Evolutionary conservation across 2,329 filamentous ascomycete genomes (phyloP), one percentile per base, ranked within the genome.

Genomic region (Xylaria sp.): DNA sequence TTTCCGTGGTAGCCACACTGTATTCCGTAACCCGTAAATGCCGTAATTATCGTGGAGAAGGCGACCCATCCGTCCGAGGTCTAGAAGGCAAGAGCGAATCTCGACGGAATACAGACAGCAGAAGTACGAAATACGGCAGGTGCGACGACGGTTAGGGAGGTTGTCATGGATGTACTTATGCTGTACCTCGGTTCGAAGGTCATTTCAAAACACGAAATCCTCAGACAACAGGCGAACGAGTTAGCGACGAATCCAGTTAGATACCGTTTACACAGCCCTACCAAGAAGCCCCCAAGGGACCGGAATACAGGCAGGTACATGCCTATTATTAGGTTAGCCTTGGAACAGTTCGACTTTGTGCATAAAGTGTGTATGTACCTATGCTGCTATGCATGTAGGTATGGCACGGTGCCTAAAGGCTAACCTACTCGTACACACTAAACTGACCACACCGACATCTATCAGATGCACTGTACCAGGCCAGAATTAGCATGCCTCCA

Each of bases 151-250:
- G 23, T 30, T 30, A 30, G 23, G 23, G 23, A 30, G 23, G 23
- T 30, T 30, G 23, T 30, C 5, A 30, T 30, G 23, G 4, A 30
- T 4, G 23, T 30, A 30, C 23, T 30, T 30, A 16, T 47, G 8
- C 37, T 13, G 37, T 42, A 42, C 37, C 37, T 13, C 37, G 9
- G 37, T 42, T 13, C 37, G 7, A 19, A 3, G 8, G 42, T 57
- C 58, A 49, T 56, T 56, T 59, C 53, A 42, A 37, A 55, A 60
- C 53, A 58, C 51, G 59, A 60, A 54, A 19, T 54, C 18, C 16
- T 23, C 39, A 46, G 19, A 16, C n/a, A 11, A 53, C 30, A 52
- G 30, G 44, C 16, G 11, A 50, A 46, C n/a, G 48, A n/a, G 46
- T 18, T 42, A 42, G 37, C 11, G 8, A 42, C 37, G 51, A 10